Base-by-base conservation (phyloP, 257 asterid species). In the Linaria vulgaris region DNA sequence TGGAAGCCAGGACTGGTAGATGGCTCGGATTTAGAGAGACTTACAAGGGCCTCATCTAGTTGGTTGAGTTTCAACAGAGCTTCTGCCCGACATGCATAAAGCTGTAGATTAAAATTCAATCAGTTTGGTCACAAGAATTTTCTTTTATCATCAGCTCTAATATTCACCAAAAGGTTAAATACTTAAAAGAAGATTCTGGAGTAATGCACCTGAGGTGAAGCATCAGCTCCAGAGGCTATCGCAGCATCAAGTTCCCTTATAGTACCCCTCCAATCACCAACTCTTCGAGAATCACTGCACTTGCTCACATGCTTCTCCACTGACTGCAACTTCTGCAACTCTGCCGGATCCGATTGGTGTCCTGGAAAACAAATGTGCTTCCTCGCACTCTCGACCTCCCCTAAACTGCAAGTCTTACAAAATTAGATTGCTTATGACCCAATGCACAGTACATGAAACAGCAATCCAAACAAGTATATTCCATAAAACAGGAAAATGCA, bases 51-150 rank as follows among this genome's bases (percentile, higher is more conserved):
- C 62, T 80, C 91, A 4, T 87, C 94, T 55, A 82, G 64, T 50
- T 75, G 88, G 77, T 77, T 85, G 67, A 89, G 91, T 80, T 92
- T 89, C 78, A 89, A 69, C 64, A 87, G 83, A 55, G 96, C 94
- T 77, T 92, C 99, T 24, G 96, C 95, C 74, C 85, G 80, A 75
- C 95, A 87, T 41, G 97, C 89, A 66, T 68, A 75, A 53, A 92
- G 80, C 99, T 92, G 96, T 63, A 83, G 68, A 78, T 71, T 56
- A 78, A 74, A 72, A 75, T 59, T 55, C 71, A 65, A 34, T n/a
- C n/a, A n/a, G n/a, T n/a, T n/a, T n/a, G n/a, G n/a, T n/a, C n/a
- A n/a, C n/a, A n/a, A n/a, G 37, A 34, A 34, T 34, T 34, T 34
- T 34, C 41, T 34, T 34, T 34, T 11, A 34, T 7, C 5, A 4